phyloP scores from a whole-genome alignment of 2,329 filamentous ascomycete species.

The Pseudocercospora macadamiae region DNA sequence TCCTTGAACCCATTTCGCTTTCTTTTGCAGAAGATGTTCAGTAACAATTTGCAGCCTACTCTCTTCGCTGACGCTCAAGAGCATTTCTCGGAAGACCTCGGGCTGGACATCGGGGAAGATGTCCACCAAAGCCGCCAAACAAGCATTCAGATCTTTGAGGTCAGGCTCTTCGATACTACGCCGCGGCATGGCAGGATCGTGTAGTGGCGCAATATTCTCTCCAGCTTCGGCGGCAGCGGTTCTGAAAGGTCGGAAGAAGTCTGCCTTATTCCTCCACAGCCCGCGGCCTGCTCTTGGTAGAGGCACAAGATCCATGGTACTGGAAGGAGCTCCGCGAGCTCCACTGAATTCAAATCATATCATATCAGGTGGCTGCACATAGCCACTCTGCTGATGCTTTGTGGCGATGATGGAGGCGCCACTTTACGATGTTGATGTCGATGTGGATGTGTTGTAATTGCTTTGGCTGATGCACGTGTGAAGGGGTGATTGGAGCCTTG shows the following conservation, averaged over 20 bases:
- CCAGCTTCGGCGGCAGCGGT: conserved; percentile 27
- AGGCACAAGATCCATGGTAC: conserved; percentile 34
- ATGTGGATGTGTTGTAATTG: neutral
- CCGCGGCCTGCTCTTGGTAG: conserved; percentile 28
- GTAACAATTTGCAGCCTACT: conserved; percentile 77
- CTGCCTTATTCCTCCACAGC: conserved; percentile 38
- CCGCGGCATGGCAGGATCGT: conserved; percentile 28
- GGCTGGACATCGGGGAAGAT: conserved; percentile 81
- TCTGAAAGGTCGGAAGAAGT: conserved; percentile 39
- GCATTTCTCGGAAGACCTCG: conserved; percentile 81
- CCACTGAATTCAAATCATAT: neutral
- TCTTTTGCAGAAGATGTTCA: conserved; percentile 74
- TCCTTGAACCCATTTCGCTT: conserved; percentile 70
- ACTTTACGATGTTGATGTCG: too few species aligned
- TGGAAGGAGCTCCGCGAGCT: neutral
- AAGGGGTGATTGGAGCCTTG: neutral
- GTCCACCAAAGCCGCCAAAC: conserved; percentile 68
- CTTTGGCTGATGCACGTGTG: neutral
- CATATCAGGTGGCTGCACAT: neutral
- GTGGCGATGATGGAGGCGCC: too few species aligned
- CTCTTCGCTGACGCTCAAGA: conserved; percentile 72
- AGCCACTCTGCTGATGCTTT: neutral
- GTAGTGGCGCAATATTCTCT: conserved; percentile 33
- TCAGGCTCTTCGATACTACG: conserved; percentile 54
- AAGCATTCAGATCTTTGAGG: conserved; percentile 69